Base-by-base conservation (phyloP, 2,329 filamentous ascomycete genomes). In the Fusarium sambucinum region DNA sequence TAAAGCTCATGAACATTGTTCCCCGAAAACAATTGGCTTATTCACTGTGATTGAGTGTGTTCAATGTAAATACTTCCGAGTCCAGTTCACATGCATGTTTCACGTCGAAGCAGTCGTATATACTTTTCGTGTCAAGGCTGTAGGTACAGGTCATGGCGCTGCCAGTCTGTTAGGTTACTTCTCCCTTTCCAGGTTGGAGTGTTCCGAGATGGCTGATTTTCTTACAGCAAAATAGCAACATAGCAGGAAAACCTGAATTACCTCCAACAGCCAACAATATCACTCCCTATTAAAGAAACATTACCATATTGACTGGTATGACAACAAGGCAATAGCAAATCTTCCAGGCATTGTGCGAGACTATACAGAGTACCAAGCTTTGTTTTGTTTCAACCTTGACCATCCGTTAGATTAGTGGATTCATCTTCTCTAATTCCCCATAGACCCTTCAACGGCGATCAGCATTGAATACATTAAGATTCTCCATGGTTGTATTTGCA, bases 1-100 rank as follows among this genome's bases (percentile, higher is more conserved):
- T 76, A 77, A 76, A 77, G 75, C 75, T 75, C 75, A 77, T 75
- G 75, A 76, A 71, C 76, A 68, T 74, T 77, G 73, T 74, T 71
- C 73, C 75, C 75, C 74, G 68, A 69, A 63, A 72, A 66, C 30
- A 3, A n/a, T 38, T 21, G 37, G 57, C 38, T 41, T 33, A 8
- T 55, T 6, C 10, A 14, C 21, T 12, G 54, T 65, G 60, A 44
- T 48, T 13, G 14, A 6, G 16, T 51, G 6, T 21, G 7, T 9
- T 6, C 21, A 14, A 11, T 16, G 25, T 23, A 16, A 17, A 13
- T 55, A 14, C 29, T 4, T 30, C 23, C 33, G 10, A n/a, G 3
- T 35, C 6, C 6, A 33, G 4, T 19, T 11, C 19, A 7, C 11
- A 8, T 10, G 5, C 6, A 40, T 11, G n/a, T 12, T 14, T 9